Evolutionary conservation across 2,329 filamentous ascomycete genomes (phyloP), one percentile per base, ranked within the genome.

Genomic region (Orbilia quercus): DNA sequence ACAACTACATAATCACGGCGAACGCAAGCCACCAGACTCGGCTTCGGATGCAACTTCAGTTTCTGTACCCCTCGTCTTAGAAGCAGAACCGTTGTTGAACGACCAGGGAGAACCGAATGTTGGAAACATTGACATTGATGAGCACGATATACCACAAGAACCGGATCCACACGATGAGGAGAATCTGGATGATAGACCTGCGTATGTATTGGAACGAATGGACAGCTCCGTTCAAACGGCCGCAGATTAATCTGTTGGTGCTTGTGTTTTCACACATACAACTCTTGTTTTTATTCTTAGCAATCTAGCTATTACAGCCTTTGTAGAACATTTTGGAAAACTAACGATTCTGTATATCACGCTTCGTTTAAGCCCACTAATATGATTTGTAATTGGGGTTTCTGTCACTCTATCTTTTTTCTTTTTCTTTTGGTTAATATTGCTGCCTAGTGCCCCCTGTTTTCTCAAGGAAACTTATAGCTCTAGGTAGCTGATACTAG

Each of bases 1-100:
- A 82, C 84, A 93, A 71, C 82, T 99, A 78, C 96, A 99, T 82
- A 99, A 99, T 80, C 96, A 97, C 81, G 91, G 92, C 1, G 89
- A 90, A 79, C 81, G 81, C 7, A 25, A 57, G 16, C 54, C 47
- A 22, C 69, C 47, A n/a, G 60, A 60, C 45, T n/a, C 40, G 5
- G n/a, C 20, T 5, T 12, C 59, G 9, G 45, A 12, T 14, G 31
- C 69, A 20, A 31, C 28, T 31, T n/a, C 34, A 22, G 16, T 38
- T 16, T 6, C 44, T 0, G 38, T 12, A 7, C 2, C 54, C 14
- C 18, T 23, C 4, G 36, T 28, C 3, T n/a, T 40, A n/a, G 54
- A 31, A 45, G 57, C 45, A 7, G 67, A 65, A n/a, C 67, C 59
- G 12, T 25, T 72, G 16, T 23, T 72, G 7, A 50, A 65, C 22